phyloP scores from a whole-genome alignment of 495 filamentous ascomycete species.

The Staphylotrichum tortipilum region DNA sequence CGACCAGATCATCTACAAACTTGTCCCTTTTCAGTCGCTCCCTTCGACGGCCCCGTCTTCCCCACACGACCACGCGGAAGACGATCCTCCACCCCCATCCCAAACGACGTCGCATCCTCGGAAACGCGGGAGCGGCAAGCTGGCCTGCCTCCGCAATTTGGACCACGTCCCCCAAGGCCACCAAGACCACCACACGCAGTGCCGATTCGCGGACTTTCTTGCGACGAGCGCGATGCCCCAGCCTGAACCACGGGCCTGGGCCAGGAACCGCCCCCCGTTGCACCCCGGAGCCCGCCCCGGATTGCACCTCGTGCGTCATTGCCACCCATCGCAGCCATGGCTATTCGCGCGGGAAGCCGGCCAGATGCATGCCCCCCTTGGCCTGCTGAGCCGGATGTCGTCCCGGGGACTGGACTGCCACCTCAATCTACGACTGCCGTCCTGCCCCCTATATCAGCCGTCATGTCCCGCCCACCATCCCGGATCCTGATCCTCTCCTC shows the following conservation, averaged over 20 bases:
- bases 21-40: too few species aligned
- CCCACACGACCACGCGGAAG: constrained; percentile 15
- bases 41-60: neutral
- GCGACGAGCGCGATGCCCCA: neutral
- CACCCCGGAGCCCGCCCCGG: neutral
- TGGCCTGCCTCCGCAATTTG: neutral
- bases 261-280: constrained; percentile 2
- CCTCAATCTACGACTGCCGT: neutral
- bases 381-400: constrained; percentile 2
- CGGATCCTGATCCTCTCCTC: constrained; percentile 11
- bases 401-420: too few species aligned
- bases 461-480: neutral
- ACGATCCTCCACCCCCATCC: constrained; percentile 13
- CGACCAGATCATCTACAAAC: too few species aligned
- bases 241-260: constrained; percentile 12
- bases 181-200: too few species aligned
- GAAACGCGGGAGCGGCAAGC: constrained; percentile 12
- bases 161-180: neutral
- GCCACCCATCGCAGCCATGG: too few species aligned
- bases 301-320: too few species aligned
- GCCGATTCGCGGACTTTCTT: constrained; percentile 17
- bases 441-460: constrained; percentile 17
- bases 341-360: constrained; percentile 8
- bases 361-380: neutral
- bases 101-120: constrained; percentile 16